These are phyloP conservation scores for Ganoderma sp. DNA, from an alignment of 1,284 basidiomycete genomes.

Conservation along the genomic window DNA sequence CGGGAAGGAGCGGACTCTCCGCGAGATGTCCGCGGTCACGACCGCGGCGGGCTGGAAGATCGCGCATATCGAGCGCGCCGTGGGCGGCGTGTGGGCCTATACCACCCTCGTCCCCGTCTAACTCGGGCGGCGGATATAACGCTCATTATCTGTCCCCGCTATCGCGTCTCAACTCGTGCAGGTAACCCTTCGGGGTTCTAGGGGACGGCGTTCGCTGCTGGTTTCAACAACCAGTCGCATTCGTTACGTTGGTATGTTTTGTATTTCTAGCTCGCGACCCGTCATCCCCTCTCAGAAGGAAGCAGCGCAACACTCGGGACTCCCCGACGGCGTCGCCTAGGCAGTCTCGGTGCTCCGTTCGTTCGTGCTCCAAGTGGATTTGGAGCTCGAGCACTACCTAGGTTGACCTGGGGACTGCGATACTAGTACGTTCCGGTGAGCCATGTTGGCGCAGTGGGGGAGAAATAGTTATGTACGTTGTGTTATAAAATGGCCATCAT, in stretches of 20 bases:
- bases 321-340: too few species aligned
- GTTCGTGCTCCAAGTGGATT: too few species aligned
- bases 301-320: too few species aligned
- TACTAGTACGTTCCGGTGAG: too few species aligned
- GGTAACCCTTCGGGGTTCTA: not conserved
- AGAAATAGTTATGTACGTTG: too few species aligned
- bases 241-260: not conserved
- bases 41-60: constrained; percentile 68
- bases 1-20: constrained; percentile 66
- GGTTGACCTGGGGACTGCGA: too few species aligned
- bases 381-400: too few species aligned
- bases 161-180: not conserved
- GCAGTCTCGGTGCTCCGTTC: too few species aligned
- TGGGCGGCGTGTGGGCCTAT: constrained; percentile 25
- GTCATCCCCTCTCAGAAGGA: not conserved
- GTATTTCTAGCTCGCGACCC: not conserved
- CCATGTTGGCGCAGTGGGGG: too few species aligned
- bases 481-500: too few species aligned
- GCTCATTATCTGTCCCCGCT: not conserved
- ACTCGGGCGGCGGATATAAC: not conserved
- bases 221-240: constrained; percentile 3
- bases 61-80: constrained; percentile 54
- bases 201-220: constrained; percentile 10
- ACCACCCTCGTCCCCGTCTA: constrained; percentile 60
- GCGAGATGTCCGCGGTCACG: constrained; percentile 58